Base-by-base conservation (phyloP, 2,329 filamentous ascomycete species). In the Paecilomyces sp. region DNA sequence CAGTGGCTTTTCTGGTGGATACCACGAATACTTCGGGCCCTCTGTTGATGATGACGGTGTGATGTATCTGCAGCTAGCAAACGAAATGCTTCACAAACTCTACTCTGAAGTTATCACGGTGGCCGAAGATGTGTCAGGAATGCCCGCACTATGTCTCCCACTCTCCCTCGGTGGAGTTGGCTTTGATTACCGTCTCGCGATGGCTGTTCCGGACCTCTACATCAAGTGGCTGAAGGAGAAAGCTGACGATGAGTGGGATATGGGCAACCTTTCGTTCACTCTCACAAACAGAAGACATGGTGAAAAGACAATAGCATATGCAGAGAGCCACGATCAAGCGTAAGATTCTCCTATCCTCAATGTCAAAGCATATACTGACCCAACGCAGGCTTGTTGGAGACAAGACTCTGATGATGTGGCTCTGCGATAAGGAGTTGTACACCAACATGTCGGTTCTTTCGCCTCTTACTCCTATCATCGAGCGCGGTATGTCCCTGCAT, bases 141-240 rank as follows among this genome's bases (percentile, higher is more conserved):
- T 99, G 94, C 94, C 94, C 15, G 93, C 92, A n/a, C 81, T 99
- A 55, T 97, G 94, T 75, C 77, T 99, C 41, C 87, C 90, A 6
- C 80, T 97, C 47, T 88, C 89, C 1, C 81, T 97, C 1, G 94
- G 94, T 18, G 94, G 94, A 63, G 86, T 97, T 66, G 94, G 94
- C 28, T 99, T 99, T 73, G 94, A 99, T 77, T 99, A 99, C 76
- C 87, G 94, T 66, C 85, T 99, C 33, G 92, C 92, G 58, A 99
- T 99, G 94, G 94, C 94, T 3, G 87, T 99, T 63, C 94, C 94
- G 3, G 94, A 99, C 74, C 90, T 99, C 86, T 99, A 95, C 86
- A 99, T 99, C 82, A 99, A 99, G 79, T 91, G 95, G 71, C 77
- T 97, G 62, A 99, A 99, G 76, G 94, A 99, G 77, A 87, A 91